phyloP scores from a whole-genome alignment of 2,329 filamentous ascomycete genomes.

The Thelonectria discophora region DNA sequence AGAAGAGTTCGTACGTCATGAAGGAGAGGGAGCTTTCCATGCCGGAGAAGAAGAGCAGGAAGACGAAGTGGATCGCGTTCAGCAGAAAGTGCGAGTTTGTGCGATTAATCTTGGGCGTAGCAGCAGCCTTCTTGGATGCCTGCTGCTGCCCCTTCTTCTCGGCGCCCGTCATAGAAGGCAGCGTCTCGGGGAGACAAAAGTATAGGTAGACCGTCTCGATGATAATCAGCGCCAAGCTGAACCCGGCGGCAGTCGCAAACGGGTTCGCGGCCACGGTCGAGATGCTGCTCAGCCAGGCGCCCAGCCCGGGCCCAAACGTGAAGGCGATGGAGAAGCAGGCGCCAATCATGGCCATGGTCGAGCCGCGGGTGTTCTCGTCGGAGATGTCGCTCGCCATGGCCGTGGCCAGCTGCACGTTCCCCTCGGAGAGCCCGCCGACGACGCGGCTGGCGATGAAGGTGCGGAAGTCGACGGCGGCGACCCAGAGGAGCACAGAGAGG shows the following conservation, averaged over 20 bases:
- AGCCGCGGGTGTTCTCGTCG: conserved; percentile 81
- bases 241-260: conserved; percentile 90
- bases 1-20: conserved; percentile 95
- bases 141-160: conserved; percentile 38
- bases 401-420: conserved; percentile 94
- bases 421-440: conserved; percentile 92
- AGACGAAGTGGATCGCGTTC: conserved; percentile 86
- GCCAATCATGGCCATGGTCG: conserved; percentile 95
- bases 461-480: conserved; percentile 90
- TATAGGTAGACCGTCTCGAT: conserved; percentile 91
- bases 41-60: conserved; percentile 96
- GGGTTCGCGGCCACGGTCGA: conserved; percentile 85
- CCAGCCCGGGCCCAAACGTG: conserved; percentile 92
- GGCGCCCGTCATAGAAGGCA: conserved; percentile 64
- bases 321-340: conserved; percentile 98
- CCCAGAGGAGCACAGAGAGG: conserved; percentile 92
- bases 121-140: conserved; percentile 35
- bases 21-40: conserved; percentile 98
- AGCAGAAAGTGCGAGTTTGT: conserved; percentile 87
- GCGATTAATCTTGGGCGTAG: conserved; percentile 54
- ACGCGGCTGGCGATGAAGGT: conserved; percentile 94
- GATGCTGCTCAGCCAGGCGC: conserved; percentile 83
- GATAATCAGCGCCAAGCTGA: conserved; percentile 85
- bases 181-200: conserved; percentile 83
- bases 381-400: conserved; percentile 97